These are phyloP conservation scores for Astrocystis sublimbata DNA, from an alignment of 495 filamentous ascomycete species.

Conservation along the genomic window DNA sequence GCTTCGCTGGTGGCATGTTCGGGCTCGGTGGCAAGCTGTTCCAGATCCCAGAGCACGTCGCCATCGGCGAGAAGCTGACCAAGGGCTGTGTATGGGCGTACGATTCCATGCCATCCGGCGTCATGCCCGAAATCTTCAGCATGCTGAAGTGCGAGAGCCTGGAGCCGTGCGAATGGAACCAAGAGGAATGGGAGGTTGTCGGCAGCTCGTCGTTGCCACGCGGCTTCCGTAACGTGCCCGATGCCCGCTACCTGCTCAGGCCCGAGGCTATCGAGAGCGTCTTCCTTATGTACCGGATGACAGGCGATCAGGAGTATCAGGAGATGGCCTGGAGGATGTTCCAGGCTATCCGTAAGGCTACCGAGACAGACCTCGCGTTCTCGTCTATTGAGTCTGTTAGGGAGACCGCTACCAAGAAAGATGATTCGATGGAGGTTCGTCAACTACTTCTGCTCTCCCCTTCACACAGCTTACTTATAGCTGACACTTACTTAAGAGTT, in stretches of 20 bases:
- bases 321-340: constrained; percentile 64
- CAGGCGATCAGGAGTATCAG: constrained; percentile 50
- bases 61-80: constrained; percentile 69
- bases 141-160: constrained; percentile 61
- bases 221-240: constrained; percentile 17
- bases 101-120: constrained; percentile 66
- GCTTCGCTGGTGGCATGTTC: constrained; percentile 85
- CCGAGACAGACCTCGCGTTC: constrained; percentile 43
- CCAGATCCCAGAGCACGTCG: constrained; percentile 63
- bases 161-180: constrained; percentile 67
- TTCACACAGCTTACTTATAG: neutral
- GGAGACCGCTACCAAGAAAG: constrained; percentile 28
- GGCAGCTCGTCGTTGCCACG: constrained; percentile 11
- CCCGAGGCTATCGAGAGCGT: constrained; percentile 64
- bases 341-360: constrained; percentile 43
- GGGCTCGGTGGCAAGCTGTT: constrained; percentile 75
- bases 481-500: constrained; percentile 37
- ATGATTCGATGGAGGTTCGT: constrained; percentile 48
- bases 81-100: constrained; percentile 89
- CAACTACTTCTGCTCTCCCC: neutral
- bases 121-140: constrained; percentile 78
- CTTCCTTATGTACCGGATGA: constrained; percentile 60
- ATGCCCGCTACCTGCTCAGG: constrained; percentile 37
- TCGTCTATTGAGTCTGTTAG: constrained; percentile 30
- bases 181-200: constrained; percentile 52